phyloP scores from a whole-genome alignment of 2,329 filamentous ascomycete genomes.

The Cladophialophora yegresii region DNA sequence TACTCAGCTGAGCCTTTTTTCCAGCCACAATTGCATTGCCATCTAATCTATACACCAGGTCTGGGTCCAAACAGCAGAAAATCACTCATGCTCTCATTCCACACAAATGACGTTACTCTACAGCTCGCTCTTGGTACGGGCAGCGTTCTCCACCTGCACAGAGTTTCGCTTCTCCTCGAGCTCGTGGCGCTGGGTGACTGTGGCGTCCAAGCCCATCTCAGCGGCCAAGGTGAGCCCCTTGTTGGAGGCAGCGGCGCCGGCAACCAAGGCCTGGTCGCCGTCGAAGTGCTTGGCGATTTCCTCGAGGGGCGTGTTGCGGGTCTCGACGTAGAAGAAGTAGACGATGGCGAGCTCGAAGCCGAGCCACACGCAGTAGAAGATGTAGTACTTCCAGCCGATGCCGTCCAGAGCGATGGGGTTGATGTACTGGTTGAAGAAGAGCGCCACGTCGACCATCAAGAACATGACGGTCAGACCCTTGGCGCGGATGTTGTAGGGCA shows the following conservation, averaged over 20 bases:
- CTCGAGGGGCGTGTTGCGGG: slow-evolving; percentile 69
- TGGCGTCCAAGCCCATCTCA: slow-evolving; percentile 33
- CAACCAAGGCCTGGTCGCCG: slow-evolving; percentile 56
- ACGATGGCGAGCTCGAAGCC: slow-evolving; percentile 40
- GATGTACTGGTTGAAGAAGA: slow-evolving; percentile 44
- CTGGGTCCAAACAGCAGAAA: not conserved
- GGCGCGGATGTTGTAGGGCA: slow-evolving; percentile 53
- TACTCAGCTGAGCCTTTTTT: not conserved
- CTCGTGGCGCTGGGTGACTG: slow-evolving; percentile 22
- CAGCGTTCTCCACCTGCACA: slow-evolving; percentile 22
- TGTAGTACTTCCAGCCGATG: slow-evolving; percentile 44
- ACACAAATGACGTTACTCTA: not conserved
- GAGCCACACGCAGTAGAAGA: slow-evolving; percentile 44
- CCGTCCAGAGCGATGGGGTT: slow-evolving; percentile 42
- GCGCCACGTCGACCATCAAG: slow-evolving; percentile 40
- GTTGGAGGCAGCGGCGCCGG: slow-evolving; percentile 34
- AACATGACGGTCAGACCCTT: slow-evolving; percentile 50
- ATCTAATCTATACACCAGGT: not conserved
- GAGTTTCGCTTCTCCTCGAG: slow-evolving; percentile 30
- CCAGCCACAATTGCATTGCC: not conserved
- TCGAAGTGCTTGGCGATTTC: slow-evolving; percentile 72
- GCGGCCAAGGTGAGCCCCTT: slow-evolving; percentile 34
- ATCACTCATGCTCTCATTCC: not conserved
- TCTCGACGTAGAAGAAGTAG: slow-evolving; percentile 53
- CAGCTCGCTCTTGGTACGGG: slow-evolving; percentile 7